A percentile compares a stretch with the other conserved stretches of the same genome.
phyloP scores from a whole-genome alignment of 75 land plant genomes.

The Chamaecyparis obtusa region DNA sequence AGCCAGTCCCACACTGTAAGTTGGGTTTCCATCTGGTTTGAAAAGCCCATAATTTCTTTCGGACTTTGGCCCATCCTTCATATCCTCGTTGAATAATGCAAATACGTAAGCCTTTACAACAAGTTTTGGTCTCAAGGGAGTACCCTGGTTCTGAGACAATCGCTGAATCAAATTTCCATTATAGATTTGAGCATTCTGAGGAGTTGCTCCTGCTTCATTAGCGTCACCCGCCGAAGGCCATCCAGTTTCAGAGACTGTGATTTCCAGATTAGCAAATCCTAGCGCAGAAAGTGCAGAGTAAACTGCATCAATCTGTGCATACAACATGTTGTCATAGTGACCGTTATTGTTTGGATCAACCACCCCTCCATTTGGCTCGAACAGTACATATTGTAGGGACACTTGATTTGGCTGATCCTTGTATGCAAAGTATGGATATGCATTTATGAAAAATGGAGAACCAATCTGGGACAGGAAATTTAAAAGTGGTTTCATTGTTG shows the following conservation, averaged over 20 bases:
- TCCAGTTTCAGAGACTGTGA: conserved; percentile 83
- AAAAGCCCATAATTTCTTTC: conserved; percentile 88
- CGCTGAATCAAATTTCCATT: conserved; percentile 65
- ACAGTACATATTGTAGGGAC: conserved; percentile 61
- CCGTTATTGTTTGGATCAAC: conserved; percentile 51
- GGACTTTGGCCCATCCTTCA: conserved; percentile 75
- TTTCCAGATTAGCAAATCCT: conserved; percentile 56
- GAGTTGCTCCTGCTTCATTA: conserved; percentile 65
- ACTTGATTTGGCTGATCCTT: conserved; percentile 47
- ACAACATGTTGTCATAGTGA: conserved; percentile 75
- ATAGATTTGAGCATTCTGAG: conserved; percentile 58
- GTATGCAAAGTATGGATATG: conserved; percentile 88
- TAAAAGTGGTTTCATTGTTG: conserved; percentile 48
- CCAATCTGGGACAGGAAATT: conserved; percentile 50
- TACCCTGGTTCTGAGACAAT: conserved; percentile 48
- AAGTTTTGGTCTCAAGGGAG: conserved; percentile 58
- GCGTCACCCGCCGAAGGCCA: conserved; percentile 89
- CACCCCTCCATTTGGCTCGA: conserved; percentile 50
- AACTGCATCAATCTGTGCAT: conserved; percentile 83
- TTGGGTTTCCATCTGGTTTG: conserved; percentile 56
- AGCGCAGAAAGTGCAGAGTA: conserved; percentile 68
- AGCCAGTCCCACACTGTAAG: conserved; percentile 40
- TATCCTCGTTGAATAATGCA: conserved; percentile 82
- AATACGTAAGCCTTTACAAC: conserved; percentile 63
- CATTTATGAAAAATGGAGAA: conserved; percentile 79